Base-by-base conservation (phyloP, 768 basidiomycete species). In the Suillus placidus region DNA sequence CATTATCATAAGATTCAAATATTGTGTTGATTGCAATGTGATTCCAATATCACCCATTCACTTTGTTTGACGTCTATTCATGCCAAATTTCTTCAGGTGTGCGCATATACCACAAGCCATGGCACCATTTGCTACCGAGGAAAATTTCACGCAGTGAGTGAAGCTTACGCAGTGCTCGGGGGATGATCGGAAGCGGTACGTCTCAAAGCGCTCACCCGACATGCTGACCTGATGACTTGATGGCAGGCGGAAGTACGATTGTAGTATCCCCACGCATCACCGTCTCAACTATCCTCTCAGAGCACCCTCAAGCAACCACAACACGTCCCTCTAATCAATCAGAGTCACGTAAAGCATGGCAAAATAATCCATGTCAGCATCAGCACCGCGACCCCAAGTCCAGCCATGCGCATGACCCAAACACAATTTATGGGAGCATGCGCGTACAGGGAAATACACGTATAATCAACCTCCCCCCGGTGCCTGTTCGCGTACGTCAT, bases 91-190 rank as follows among this genome's bases (percentile, higher is more conserved):
- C n/a, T n/a, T n/a, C n/a, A n/a, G n/a, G n/a, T n/a, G n/a, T n/a
- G n/a, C n/a, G n/a, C n/a, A n/a, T n/a, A n/a, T n/a, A n/a, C n/a
- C n/a, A n/a, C n/a, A n/a, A n/a, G n/a, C n/a, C n/a, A n/a, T n/a
- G n/a, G n/a, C n/a, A n/a, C n/a, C n/a, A n/a, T n/a, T n/a, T n/a
- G n/a, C n/a, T n/a, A n/a, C n/a, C 78, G 76, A 63, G 72, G 75
- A 63, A 83, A 73, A 58, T 85, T 83, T 64, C 81, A 81, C 58
- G 77, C 74, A 0, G 78, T 83, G 60, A 84, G 81, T 67, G 84
- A 84, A 60, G 84, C 84, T 3, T 85, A 84, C 54, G 72, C 79
- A 1, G 67, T 83, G 23, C 73, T 85, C 9, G 79, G 81, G n/a
- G 8, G 79, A 85, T 57, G 82, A 83, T 62, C 73, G 83, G 55